Base-by-base conservation (phyloP, 2,329 filamentous ascomycete genomes). In the Daldinia sp. region DNA sequence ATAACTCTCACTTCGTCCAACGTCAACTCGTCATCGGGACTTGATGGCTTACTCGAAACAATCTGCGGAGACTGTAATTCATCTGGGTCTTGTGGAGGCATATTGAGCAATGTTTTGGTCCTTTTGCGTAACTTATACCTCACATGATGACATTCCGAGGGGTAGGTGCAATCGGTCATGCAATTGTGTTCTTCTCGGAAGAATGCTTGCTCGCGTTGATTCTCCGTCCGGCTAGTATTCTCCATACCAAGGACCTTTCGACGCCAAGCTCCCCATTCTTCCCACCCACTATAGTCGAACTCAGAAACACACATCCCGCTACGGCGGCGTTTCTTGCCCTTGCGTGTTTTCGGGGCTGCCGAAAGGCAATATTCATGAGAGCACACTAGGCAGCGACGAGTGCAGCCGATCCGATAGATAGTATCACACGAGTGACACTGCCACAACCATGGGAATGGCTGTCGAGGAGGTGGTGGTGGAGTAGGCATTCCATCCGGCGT, bases 131-230 rank as follows among this genome's bases (percentile, higher is more conserved):
- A 45, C 34, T 7, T 81, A 39, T 77, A 77, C 4, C 76, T 76
- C 47, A 73, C 78, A 11, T 77, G 74, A 23, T 78, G 73, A 23
- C 79, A 79, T 62, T 82, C 78, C 23, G 78, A 75, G 1, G 80
- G 80, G 67, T 80, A 87, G 32, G 73, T 70, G 60, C 73, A 75
- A 45, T 75, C 71, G 9, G 59, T 13, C 51, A 50, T 62, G 59
- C 73, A 75, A 35, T 71, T 57, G n/a, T 74, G 72, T 8, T 21
- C 49, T 11, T 51, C 61, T 2, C 39, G 9, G 15, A 62, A 32
- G 41, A 73, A 75, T 10, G 69, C 71, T 5, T 45, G 58, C 17
- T 72, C 65, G 27, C 72, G 67, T 27, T 13, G 17, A 7, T 57
- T 32, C 3, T 51, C 79, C 75, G 7, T 79, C 78, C 75, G 64